Evolutionary conservation across 2,329 filamentous ascomycete genomes (phyloP).

Genomic region (Chaetomiaceae sp.): DNA sequence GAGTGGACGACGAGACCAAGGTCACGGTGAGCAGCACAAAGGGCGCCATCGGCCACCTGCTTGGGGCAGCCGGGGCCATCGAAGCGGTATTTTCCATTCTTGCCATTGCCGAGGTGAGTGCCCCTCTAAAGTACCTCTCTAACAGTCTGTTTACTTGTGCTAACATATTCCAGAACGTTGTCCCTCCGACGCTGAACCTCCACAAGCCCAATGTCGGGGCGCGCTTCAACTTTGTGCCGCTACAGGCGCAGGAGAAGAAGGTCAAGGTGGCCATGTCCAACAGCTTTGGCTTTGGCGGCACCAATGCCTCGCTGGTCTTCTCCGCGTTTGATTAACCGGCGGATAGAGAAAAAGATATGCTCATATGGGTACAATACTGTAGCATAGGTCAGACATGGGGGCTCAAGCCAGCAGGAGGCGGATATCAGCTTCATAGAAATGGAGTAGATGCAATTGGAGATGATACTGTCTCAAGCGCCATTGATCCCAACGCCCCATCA

Average conservation of each 20-base stretch:
- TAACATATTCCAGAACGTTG: slow-evolving; percentile 52
- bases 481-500: too few relatives aligned
- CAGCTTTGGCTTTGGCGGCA: slow-evolving; percentile 96
- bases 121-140: too few relatives aligned
- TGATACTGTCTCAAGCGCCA: too few relatives aligned
- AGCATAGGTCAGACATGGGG: not conserved
- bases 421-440: too few relatives aligned
- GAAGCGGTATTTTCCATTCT: slow-evolving; percentile 84
- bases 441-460: too few relatives aligned
- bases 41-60: slow-evolving; percentile 83
- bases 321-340: slow-evolving; percentile 36
- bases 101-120: slow-evolving; percentile 67
- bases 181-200: slow-evolving; percentile 87
- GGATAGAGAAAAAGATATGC: not conserved
- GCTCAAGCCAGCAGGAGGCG: too few relatives aligned
- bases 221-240: slow-evolving; percentile 80
- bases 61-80: slow-evolving; percentile 86
- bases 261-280: slow-evolving; percentile 81
- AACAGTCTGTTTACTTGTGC: too few relatives aligned
- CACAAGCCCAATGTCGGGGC: slow-evolving; percentile 61
- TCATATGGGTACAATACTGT: not conserved
- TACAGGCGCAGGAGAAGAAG: slow-evolving; percentile 61
- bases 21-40: slow-evolving; percentile 92
- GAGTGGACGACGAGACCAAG: slow-evolving; percentile 54
- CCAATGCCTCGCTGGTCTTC: slow-evolving; percentile 87